Conservation (phyloP, 2,329 filamentous ascomycete species). For the Penicillium sp. region DNA sequence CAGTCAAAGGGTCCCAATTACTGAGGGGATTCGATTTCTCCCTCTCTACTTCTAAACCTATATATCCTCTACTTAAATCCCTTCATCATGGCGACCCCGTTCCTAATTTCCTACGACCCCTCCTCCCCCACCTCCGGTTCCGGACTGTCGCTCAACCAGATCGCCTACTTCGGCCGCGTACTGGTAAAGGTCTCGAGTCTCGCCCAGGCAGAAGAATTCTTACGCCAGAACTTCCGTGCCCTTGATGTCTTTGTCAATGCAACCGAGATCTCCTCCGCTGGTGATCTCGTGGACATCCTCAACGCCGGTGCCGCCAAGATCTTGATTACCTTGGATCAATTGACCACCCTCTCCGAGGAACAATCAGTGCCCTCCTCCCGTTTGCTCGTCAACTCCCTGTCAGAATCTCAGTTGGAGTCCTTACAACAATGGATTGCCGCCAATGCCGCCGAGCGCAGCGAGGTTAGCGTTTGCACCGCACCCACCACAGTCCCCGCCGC, state of each 20-base stretch:
- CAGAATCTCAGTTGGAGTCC: constrained; percentile 38
- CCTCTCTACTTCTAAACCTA: not conserved
- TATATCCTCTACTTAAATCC: constrained; percentile 1
- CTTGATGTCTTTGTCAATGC: constrained; percentile 73
- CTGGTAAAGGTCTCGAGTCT: constrained; percentile 52
- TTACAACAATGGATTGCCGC: constrained; percentile 43
- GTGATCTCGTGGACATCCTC: constrained; percentile 76
- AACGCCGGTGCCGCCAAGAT: constrained; percentile 82
- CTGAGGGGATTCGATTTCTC: constrained; percentile 20
- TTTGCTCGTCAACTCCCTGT: constrained; percentile 55
- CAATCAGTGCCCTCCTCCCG: constrained; percentile 55
- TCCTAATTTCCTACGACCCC: constrained; percentile 44
- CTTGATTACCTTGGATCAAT: constrained; percentile 72
- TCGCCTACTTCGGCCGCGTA: constrained; percentile 60
- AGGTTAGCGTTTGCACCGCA: constrained; percentile 37
- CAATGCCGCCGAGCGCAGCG: constrained; percentile 37
- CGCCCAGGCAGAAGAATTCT: constrained; percentile 48
- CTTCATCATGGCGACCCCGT: constrained; percentile 42
- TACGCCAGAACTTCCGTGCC: constrained; percentile 56
- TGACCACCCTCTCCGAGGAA: constrained; percentile 55
- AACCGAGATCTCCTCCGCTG: constrained; percentile 63
- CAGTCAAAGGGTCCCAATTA: constrained; percentile 1
- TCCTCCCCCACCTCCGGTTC: constrained; percentile 48
- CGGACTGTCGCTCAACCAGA: constrained; percentile 53
- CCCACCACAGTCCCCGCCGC: constrained; percentile 40